Evolutionary conservation across 371 early-diverging fungal genomes (phyloP), one percentile per base, ranked within the genome.

Genomic region (Capniomyces stellatus): DNA sequence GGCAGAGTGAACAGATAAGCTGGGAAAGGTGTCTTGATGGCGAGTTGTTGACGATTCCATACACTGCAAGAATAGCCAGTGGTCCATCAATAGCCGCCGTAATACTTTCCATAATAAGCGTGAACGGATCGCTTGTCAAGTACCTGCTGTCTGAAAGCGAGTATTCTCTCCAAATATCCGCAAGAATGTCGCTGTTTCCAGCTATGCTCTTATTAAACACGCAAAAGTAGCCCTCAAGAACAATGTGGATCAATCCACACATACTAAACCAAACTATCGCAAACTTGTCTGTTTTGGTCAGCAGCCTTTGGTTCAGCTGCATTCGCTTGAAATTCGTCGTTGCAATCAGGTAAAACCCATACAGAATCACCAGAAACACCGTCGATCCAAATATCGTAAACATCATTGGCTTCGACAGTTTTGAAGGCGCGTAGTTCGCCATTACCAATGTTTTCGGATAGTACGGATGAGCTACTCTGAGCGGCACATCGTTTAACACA

Each of bases 151-250:
- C 94, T 10, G 79, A 75, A 58, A 78, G 72, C 1, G 89, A 69
- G 63, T 94, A 94, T 68, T 94, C 92, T 69, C 89, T 88, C 90
- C 91, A 94, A 52, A 87, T 55, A 55, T 89, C 78, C n/a, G 77
- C 87, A 41, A 89, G 49, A 1, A 84, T 52, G 28, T 63, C 64
- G 42, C 70, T 64, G 59, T 82, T 75, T 13, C 76, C 75, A 0
- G 85, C 79, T 23, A 93, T 64, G 3, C 70, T 69, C 12, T 50
- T 31, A 58, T 78, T 72, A 66, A 77, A 71, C 49, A 64, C 67
- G 28, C 82, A 71, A 74, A 83, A 92, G 69, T 90, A 92, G 0
- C 85, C 82, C 68, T 93, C 94, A n/a, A 92, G 75, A 42, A 81
- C 72, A 18, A 78, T 59, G 64, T 93, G 94, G 62, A 91, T 80